Conservation (phyloP, 108 stramenopile species). For the Poteriospumella lacustris region DNA sequence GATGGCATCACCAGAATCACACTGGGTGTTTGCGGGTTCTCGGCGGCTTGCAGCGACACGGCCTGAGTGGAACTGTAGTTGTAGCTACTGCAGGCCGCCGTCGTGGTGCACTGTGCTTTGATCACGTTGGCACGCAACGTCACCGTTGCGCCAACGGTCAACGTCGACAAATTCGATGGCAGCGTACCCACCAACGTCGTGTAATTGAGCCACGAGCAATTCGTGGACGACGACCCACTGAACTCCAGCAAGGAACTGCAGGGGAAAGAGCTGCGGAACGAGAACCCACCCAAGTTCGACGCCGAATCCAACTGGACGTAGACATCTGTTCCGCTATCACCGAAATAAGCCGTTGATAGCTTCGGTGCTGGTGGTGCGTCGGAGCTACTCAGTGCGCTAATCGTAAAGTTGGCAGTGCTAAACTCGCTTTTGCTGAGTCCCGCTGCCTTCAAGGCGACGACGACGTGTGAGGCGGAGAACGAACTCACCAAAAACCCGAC, state of each 20-base stretch:
- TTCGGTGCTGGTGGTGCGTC: not conserved
- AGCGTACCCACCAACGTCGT: not conserved
- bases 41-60: not conserved
- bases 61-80: not conserved
- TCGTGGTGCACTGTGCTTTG: not conserved
- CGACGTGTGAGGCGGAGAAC: too few species aligned
- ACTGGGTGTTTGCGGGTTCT: not conserved
- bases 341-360: not conserved
- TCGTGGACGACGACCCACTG: not conserved
- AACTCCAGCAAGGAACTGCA: not conserved
- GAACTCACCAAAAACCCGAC: too few species aligned
- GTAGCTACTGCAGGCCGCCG: not conserved
- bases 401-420: too few species aligned
- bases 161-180: too few species aligned
- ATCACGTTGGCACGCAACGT: not conserved
- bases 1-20: not conserved
- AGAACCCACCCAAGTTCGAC: not conserved
- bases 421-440: too few species aligned
- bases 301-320: conserved; percentile 5
- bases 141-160: not conserved
- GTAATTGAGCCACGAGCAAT: not conserved
- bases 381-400: too few species aligned
- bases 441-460: too few species aligned
- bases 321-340: not conserved
- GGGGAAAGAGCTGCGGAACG: not conserved